Percentiles rank a stretch among this genome's conserved stretches.
phyloP scores from a whole-genome alignment of 768 basidiomycete genomes.

The Melanogaster broomeanus region DNA sequence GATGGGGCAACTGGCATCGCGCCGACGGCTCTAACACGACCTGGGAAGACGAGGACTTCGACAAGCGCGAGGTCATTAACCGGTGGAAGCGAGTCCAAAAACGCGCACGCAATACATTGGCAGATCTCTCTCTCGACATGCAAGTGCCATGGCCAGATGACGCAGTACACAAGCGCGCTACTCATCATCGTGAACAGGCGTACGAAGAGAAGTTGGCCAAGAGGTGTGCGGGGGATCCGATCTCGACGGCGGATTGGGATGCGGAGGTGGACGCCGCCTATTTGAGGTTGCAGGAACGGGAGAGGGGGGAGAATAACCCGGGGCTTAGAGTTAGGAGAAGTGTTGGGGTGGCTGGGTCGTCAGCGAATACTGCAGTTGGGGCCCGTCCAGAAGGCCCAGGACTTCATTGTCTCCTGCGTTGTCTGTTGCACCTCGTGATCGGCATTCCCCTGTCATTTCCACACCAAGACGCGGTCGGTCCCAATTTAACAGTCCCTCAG shows the following conservation, averaged over 20 bases:
- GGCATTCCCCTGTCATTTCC: constrained; percentile 13
- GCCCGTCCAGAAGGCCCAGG: constrained; percentile 4
- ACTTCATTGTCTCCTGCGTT: constrained; percentile 12
- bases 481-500: constrained; percentile 3
- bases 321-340: constrained; percentile 23
- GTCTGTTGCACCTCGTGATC: constrained; percentile 10
- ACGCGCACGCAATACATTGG: constrained; percentile 29
- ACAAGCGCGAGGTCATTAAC: constrained; percentile 17
- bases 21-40: constrained; percentile 55
- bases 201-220: constrained; percentile 44
- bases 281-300: constrained; percentile 24
- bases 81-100: constrained; percentile 39
- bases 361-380: background rate
- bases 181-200: constrained; percentile 45
- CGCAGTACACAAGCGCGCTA: constrained; percentile 44
- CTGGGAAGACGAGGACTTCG: constrained; percentile 41
- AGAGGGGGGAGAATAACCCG: constrained; percentile 22
- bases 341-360: constrained; percentile 10
- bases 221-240: constrained; percentile 2
- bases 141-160: constrained; percentile 41
- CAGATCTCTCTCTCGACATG: constrained; percentile 38
- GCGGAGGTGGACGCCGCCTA: constrained; percentile 24
- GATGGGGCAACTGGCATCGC: constrained; percentile 55
- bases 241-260: constrained; percentile 25
- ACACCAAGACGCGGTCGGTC: constrained; percentile 9